A percentile compares a stretch with the other conserved stretches of the same genome.
Evolutionary conservation across 1,139 yeast species (phyloP).

Genomic region (Scheffersomyces illinoinensis): DNA sequence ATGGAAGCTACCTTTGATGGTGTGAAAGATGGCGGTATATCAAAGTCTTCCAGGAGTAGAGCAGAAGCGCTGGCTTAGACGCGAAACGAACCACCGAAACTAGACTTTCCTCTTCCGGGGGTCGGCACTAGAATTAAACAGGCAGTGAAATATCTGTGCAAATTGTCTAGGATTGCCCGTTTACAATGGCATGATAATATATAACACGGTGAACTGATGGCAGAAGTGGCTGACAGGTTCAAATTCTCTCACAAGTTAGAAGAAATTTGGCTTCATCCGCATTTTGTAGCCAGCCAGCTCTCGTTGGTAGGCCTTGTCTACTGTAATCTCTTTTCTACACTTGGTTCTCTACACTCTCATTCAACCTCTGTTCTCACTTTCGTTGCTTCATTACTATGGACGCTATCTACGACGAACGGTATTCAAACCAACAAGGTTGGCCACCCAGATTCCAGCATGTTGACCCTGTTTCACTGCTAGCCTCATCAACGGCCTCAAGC

Average conservation of each 20-base stretch:
- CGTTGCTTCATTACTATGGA: not conserved
- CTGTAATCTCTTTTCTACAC: not conserved
- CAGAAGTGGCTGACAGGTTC: not conserved
- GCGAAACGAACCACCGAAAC: not conserved
- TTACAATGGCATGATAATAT: not conserved
- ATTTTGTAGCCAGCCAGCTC: no score
- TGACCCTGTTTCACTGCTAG: conserved; percentile 33
- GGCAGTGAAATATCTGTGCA: not conserved
- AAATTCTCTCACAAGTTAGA: not conserved
- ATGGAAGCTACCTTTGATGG: no score
- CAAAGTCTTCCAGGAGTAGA: not conserved
- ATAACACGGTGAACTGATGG: not conserved
- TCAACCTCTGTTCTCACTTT: not conserved
- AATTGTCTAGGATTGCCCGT: not conserved
- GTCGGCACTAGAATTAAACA: not conserved
- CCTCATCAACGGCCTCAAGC: conserved; percentile 30
- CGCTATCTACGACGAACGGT: not conserved
- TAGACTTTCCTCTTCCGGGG: not conserved
- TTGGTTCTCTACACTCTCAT: not conserved
- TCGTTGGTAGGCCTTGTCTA: no score
- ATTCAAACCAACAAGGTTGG: conserved; percentile 25
- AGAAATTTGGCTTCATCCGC: no score
- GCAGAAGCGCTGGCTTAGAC: not conserved
- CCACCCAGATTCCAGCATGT: conserved; percentile 29
- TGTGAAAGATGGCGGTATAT: not conserved